phyloP scores from a whole-genome alignment of 306 rosid species.

The Boehmeria nivea region DNA sequence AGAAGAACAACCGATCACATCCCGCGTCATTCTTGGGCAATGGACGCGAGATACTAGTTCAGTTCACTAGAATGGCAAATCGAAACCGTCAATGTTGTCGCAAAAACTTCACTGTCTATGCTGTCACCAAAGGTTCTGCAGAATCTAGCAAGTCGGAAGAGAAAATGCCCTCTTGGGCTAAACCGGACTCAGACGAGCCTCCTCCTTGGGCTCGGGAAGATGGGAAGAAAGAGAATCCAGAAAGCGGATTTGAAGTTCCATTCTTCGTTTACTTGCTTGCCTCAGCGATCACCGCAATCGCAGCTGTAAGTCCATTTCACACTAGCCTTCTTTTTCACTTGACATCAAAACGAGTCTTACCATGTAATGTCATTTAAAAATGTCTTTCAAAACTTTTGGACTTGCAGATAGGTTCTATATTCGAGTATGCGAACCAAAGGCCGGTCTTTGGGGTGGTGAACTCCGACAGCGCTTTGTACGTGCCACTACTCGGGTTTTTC shows the following conservation, averaged over 20 bases:
- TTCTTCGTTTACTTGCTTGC: slow-evolving; percentile 71
- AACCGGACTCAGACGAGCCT: slow-evolving; percentile 72
- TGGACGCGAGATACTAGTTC: slow-evolving; percentile 20
- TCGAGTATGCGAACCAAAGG: slow-evolving; percentile 77
- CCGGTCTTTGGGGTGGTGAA: slow-evolving; percentile 77
- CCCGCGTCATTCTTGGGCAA: slow-evolving; percentile 20
- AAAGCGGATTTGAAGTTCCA: slow-evolving; percentile 49
- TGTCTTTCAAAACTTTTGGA: background rate
- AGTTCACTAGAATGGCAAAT: slow-evolving; percentile 6
- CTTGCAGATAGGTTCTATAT: slow-evolving; percentile 78
- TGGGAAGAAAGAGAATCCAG: slow-evolving; percentile 25
- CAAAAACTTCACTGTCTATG: slow-evolving; percentile 35
- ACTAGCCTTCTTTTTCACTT: background rate
- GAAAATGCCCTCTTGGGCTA: slow-evolving; percentile 83
- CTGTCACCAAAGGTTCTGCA: slow-evolving; percentile 68
- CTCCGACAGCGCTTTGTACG: slow-evolving; percentile 75
- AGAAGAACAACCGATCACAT: slow-evolving; percentile 9
- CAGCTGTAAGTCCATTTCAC: slow-evolving; percentile 55
- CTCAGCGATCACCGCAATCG: slow-evolving; percentile 84
- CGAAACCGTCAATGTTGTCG: background rate
- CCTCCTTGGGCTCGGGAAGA: slow-evolving; percentile 90
- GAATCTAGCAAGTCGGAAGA: slow-evolving; percentile 76
- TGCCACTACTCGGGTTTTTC: slow-evolving; percentile 89
- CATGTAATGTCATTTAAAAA: background rate
- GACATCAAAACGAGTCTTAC: too few relatives aligned